phyloP scores from a whole-genome alignment of 352 stramenopile genomes.

The Phytophthora syringae region DNA sequence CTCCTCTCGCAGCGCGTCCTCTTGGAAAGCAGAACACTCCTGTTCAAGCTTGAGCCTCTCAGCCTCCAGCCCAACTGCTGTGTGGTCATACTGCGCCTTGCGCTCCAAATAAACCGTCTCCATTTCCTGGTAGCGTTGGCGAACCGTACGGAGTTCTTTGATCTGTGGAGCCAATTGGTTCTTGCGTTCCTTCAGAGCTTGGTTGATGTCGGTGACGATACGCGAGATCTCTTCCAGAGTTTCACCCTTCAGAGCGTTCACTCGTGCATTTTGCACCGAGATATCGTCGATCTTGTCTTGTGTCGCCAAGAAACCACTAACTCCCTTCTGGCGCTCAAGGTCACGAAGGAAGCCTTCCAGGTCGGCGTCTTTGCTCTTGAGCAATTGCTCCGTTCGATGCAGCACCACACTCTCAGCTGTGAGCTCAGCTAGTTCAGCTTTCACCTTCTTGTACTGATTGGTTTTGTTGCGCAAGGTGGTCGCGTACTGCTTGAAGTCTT shows the following conservation, averaged over 20 bases:
- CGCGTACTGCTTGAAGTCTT: constrained; percentile 92
- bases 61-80: constrained; percentile 83
- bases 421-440: constrained; percentile 86
- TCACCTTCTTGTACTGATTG: constrained; percentile 92
- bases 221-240: constrained; percentile 94
- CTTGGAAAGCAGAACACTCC: constrained; percentile 87
- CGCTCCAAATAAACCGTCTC: constrained; percentile 89
- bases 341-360: constrained; percentile 87
- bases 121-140: constrained; percentile 90
- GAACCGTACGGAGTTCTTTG: constrained; percentile 89
- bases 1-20: constrained; percentile 90
- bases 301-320: constrained; percentile 87
- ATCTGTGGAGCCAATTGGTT: constrained; percentile 93
- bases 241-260: constrained; percentile 93
- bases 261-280: constrained; percentile 85
- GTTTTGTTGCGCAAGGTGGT: constrained; percentile 92
- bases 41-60: constrained; percentile 92
- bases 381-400: constrained; percentile 90
- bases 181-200: constrained; percentile 92
- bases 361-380: constrained; percentile 87
- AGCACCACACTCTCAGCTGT: constrained; percentile 91
- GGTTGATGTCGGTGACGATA: constrained; percentile 92
- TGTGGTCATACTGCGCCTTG: constrained; percentile 92
- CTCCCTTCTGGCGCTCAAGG: constrained; percentile 86
- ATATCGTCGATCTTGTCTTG: constrained; percentile 89